phyloP scores from a whole-genome alignment of 371 early-diverging fungal genomes.

The Actinomortierella ambigua region DNA sequence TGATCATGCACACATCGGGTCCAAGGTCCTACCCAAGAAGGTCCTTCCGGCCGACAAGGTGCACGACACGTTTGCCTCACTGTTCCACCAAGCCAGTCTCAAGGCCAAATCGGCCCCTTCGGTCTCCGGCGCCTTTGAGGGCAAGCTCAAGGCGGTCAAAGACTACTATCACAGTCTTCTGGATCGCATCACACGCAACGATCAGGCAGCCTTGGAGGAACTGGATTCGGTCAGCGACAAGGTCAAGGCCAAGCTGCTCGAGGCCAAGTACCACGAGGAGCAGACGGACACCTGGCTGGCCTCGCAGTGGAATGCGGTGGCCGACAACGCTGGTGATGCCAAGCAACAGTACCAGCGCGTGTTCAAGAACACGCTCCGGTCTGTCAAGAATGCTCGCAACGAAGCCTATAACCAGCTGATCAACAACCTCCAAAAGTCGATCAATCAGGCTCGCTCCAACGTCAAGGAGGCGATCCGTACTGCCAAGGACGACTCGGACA shows the following conservation, averaged over 20 bases:
- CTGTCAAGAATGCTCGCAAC: conserved; percentile 20
- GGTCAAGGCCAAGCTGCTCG: conserved; percentile 28
- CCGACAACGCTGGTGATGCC: conserved; percentile 29
- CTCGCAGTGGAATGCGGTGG: conserved; percentile 37
- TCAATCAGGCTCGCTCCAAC: conserved; percentile 23
- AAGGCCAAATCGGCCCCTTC: conserved; percentile 36
- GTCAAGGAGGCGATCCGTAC: conserved; percentile 21
- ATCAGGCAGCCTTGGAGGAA: conserved; percentile 26
- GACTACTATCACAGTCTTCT: conserved; percentile 24
- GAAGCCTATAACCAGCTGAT: conserved; percentile 26
- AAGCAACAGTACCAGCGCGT: conserved; percentile 34
- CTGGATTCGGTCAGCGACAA: conserved; percentile 32
- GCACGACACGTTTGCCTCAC: conserved; percentile 17
- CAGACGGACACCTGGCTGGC: conserved; percentile 41
- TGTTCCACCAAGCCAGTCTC: conserved; percentile 18
- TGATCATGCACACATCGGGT: conserved; percentile 15
- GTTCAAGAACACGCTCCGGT: conserved; percentile 23
- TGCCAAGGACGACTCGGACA: conserved; percentile 35
- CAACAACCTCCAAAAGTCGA: conserved; percentile 19
- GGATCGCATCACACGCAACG: conserved; percentile 20
- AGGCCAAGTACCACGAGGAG: conserved; percentile 43
- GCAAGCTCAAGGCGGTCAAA: conserved; percentile 19
- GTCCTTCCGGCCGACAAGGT: conserved; percentile 21
- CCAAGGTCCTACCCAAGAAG: conserved; percentile 40
- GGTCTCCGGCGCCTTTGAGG: conserved; percentile 20